Evolutionary conservation across 2,329 filamentous ascomycete species (phyloP), one percentile per base, ranked within the genome.

Genomic region (Epichloe amarillans): DNA sequence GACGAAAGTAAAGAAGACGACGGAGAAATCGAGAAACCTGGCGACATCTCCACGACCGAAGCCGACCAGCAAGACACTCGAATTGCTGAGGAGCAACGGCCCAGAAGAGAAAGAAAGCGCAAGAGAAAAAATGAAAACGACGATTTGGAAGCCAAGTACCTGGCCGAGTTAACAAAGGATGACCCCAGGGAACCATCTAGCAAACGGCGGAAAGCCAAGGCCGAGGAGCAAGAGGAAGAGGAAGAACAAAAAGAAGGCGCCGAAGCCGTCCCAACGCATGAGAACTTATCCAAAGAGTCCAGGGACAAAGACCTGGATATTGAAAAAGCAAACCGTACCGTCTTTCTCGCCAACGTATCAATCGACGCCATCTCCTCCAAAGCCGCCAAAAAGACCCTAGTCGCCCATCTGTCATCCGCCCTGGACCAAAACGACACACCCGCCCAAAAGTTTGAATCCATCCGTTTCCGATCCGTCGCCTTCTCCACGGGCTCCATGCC

Each of bases 271-370:
- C 72, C 74, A 4, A 67, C 77, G 40, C 81, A 84, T 58, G 82
- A 83, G 61, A 80, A 75, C 50, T 71, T 79, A 39, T 66, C 64
- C 56, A 72, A 69, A 50, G 67, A 69, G 64, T 76, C 71, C 68
- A 81, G 74, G 66, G 86, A 94, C 68, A 80, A 74, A 66, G 86
- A 94, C 56, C 60, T 94, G 2, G 50, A 54, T 23, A 21, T 54
- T 5, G 87, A 94, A 52, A 95, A 95, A 71, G 86, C 91, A 8
- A 79, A 80, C 52, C 85, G 93, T 51, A 98, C 93, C 6, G 82
- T 97, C 41, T 98, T 97, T 69, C 73, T 98, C 12, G 86, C 86
- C 61, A 98, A 98, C 62, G 88, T 98, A 44, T 89, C 89, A 14
- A 83, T 79, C 21, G 74, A 84, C 49, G 88, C 88, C 41, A 88